These are phyloP conservation scores for Arctium minus DNA, from an alignment of 129 eudicot genomes.

Conservation along the genomic window DNA sequence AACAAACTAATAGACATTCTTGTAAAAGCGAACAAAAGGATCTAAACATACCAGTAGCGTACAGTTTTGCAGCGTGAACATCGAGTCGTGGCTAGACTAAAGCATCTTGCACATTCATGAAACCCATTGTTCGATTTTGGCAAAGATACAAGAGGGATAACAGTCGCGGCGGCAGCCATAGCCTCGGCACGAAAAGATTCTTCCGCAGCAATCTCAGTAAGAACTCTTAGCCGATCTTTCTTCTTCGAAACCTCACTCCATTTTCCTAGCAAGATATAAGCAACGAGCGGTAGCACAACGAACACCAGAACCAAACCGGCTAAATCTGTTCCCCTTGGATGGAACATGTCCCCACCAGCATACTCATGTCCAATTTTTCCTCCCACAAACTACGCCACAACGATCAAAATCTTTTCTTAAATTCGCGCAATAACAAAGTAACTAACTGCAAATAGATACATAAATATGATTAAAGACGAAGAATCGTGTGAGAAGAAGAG, in stretches of 20 bases:
- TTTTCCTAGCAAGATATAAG: constrained; percentile 81
- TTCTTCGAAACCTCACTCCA: constrained; percentile 75
- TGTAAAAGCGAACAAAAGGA: neutral
- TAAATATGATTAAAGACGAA: neutral
- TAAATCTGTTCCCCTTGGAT: constrained; percentile 80
- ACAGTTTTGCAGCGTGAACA: constrained; percentile 87
- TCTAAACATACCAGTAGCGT: constrained; percentile 71
- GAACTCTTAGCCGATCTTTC: constrained; percentile 57
- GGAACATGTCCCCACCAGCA: constrained; percentile 83
- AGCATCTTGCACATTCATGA: constrained; percentile 84
- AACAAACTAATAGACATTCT: neutral
- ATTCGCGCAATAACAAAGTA: neutral
- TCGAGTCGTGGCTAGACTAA: constrained; percentile 72
- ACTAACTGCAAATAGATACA: constrained; percentile 18
- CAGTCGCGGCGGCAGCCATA: constrained; percentile 44
- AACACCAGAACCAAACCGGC: constrained; percentile 67
- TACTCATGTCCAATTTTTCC: constrained; percentile 77
- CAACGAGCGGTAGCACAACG: constrained; percentile 74
- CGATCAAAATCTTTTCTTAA: neutral
- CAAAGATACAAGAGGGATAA: constrained; percentile 47
- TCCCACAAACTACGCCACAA: constrained; percentile 15
- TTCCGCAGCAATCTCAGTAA: constrained; percentile 52
- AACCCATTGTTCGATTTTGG: constrained; percentile 38
- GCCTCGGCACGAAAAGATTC: constrained; percentile 54
- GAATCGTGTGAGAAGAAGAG: no score